Evolutionary conservation across 768 basidiomycete species (phyloP).

Genomic region (Daedalea quercina): DNA sequence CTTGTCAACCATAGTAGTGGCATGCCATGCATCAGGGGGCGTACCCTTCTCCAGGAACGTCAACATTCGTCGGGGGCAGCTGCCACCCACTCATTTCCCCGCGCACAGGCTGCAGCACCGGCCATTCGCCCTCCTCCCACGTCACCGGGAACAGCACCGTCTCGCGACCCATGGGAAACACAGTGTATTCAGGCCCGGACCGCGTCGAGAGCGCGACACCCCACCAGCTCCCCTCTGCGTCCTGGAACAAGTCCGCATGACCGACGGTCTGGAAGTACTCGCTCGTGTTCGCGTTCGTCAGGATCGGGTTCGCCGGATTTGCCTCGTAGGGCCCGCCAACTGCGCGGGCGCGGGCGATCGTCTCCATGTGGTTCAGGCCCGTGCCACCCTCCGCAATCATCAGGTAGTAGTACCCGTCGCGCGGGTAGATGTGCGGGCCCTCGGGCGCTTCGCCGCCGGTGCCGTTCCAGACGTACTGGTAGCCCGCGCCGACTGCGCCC

Average conservation of each 20-base stretch:
- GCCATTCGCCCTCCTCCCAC: constrained; percentile 15
- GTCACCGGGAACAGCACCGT: constrained; percentile 16
- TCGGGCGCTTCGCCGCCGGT: constrained; percentile 14
- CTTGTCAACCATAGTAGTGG: neutral
- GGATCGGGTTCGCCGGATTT: constrained; percentile 8
- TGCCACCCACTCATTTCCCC: neutral
- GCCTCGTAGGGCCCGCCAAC: constrained; percentile 17
- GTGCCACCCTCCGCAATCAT: constrained; percentile 21
- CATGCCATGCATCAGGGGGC: neutral
- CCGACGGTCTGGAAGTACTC: constrained; percentile 18
- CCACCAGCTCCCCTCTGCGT: constrained; percentile 16
- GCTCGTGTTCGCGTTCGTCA: constrained; percentile 1
- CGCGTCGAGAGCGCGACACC: constrained; percentile 19
- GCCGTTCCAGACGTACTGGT: constrained; percentile 2
- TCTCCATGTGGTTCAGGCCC: constrained; percentile 15
- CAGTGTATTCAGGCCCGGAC: neutral
- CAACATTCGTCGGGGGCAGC: neutral
- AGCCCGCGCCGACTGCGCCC: neutral
- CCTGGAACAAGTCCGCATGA: constrained; percentile 20
- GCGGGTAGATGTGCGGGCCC: constrained; percentile 18
- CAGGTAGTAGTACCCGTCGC: constrained; percentile 20
- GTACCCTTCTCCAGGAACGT: neutral
- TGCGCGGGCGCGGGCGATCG: constrained; percentile 12
- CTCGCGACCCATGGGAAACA: constrained; percentile 19
- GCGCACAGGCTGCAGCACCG: neutral